Evolutionary conservation across 345 rosid species (phyloP), one percentile per base, ranked within the genome.

Genomic region (Gossypium longicalyx): DNA sequence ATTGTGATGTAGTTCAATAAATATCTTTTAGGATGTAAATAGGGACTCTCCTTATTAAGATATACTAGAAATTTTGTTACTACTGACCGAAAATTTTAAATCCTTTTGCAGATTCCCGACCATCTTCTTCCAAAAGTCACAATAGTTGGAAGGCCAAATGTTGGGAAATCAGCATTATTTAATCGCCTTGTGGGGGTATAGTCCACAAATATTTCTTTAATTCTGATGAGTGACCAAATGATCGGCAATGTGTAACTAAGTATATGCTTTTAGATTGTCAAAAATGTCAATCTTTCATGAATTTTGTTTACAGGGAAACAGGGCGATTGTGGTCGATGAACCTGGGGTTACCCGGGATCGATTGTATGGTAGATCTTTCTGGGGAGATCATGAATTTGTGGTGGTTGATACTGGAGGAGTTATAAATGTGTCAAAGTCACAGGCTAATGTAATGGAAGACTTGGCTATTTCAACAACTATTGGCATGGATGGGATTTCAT

Each of bases 331-430:
- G 65, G 97, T 94, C 83, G 97, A 94, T 83, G 98, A 94, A 78
- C 97, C 98, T 75, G 98, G 98, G 58, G 98, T 88, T 67, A 94
- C 98, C 34, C 85, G 98, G 82, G 98, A 94, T 78, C 90, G 98
- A 27, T 79, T 94, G 81, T 94, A 94, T 72, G 98, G 98, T 29
- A 86, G 98, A 86, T 86, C 97, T 1, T 90, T 82, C 75, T 94
- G 97, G 97, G 98, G 97, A 20, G 86, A 87, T 13, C 62, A 77
- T 78, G 98, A 94, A 68, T 92, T 90, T 80, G 87, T 92, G 85
- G 92, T 90, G 81, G 92, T 94, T 71, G 97, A 92, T 79, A 94
- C 98, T 6, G 98, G 98, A 61, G 98, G 98, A 15, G 98, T 94
- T 71, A 77, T 94, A 74, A 89, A 91, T 47, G 81, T 94, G 59